Conservation (phyloP, 176 grass and related monocot genomes). For the Oryza australiensis region DNA sequence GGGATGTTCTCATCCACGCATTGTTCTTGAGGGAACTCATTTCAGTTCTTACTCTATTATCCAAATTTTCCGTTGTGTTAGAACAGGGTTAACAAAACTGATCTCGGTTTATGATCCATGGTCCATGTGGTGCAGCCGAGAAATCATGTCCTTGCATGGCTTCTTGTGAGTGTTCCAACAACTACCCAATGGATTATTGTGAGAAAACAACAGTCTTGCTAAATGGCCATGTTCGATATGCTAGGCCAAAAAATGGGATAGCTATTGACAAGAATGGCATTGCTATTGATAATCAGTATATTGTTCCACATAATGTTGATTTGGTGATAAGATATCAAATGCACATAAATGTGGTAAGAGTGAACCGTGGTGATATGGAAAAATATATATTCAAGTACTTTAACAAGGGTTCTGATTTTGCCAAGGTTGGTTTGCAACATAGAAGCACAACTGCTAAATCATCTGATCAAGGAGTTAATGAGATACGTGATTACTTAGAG, state of each 20-base stretch:
- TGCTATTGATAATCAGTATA: neutral
- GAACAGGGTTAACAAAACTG: too few relatives aligned
- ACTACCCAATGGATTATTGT: neutral
- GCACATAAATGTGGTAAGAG: neutral
- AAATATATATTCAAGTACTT: conserved; percentile 24
- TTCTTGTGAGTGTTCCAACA: neutral
- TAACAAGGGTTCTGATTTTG: conserved; percentile 3
- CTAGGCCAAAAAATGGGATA: neutral
- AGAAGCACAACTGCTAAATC: neutral
- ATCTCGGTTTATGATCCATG: too few relatives aligned
- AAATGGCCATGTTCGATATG: neutral
- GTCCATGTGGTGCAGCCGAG: too few relatives aligned
- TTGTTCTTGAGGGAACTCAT: neutral
- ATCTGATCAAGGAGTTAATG: neutral
- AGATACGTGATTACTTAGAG: neutral
- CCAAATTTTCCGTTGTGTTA: neutral
- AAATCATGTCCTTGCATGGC: too few relatives aligned
- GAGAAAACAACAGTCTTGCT: neutral
- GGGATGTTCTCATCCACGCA: too few relatives aligned
- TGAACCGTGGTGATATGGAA: conserved; percentile 1
- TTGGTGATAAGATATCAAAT: neutral
- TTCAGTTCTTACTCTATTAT: neutral
- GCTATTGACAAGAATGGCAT: neutral
- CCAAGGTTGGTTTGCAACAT: neutral
- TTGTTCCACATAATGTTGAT: neutral